phyloP scores from a whole-genome alignment of 2,329 filamentous ascomycete species.

The Pseudogymnoascus sp. region DNA sequence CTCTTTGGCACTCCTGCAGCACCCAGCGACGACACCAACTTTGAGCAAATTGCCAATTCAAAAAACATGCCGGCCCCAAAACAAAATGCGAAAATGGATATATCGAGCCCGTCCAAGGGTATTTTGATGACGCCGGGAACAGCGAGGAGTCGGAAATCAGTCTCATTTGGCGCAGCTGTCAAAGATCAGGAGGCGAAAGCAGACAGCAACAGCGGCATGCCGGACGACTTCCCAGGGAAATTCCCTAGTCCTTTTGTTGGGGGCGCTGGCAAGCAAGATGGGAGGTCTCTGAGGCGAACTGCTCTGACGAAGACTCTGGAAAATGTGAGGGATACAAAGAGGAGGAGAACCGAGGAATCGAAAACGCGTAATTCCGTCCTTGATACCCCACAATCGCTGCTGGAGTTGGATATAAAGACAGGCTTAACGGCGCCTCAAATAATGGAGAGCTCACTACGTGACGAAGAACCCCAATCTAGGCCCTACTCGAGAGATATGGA shows the following conservation, averaged over 20 bases:
- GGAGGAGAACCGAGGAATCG: neutral
- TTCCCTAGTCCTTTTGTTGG: constrained; percentile 24
- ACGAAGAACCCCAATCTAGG: constrained; percentile 17
- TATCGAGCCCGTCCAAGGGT: constrained; percentile 27
- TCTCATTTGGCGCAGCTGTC: constrained; percentile 51
- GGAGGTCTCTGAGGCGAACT: constrained; percentile 22
- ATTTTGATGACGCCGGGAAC: constrained; percentile 59
- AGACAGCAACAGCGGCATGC: constrained; percentile 21
- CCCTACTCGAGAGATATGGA: constrained; percentile 26
- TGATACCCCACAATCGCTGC: neutral
- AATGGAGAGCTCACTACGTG: neutral
- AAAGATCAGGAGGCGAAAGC: constrained; percentile 21
- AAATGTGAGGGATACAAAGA: constrained; percentile 31
- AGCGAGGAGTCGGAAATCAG: constrained; percentile 52
- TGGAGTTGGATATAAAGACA: constrained; percentile 7
- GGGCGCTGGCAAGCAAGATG: neutral
- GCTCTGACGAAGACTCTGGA: constrained; percentile 40
- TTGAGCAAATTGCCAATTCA: constrained; percentile 27
- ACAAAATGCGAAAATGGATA: neutral
- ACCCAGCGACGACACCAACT: constrained; percentile 27
- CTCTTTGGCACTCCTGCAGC: constrained; percentile 52
- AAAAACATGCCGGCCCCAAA: constrained; percentile 22
- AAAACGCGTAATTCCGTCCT: neutral
- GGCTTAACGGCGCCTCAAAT: constrained; percentile 9
- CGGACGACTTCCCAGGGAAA: constrained; percentile 27